Conservation (phyloP, 2,329 filamentous ascomycete genomes). For the Aspergillus chevalieri region DNA sequence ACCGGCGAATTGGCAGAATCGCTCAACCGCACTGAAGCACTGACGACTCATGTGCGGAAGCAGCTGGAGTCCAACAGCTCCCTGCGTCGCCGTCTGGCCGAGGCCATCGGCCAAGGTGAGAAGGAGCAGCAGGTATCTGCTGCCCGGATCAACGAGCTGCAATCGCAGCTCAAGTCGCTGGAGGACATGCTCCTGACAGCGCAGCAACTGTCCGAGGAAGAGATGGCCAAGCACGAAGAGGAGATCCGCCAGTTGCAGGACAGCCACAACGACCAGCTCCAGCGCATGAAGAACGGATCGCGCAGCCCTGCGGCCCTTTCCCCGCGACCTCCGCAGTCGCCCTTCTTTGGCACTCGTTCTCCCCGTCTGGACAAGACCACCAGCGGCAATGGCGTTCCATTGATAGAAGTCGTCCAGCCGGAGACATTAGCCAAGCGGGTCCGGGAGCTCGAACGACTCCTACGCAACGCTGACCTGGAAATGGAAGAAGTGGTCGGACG, state of each 20-base stretch:
- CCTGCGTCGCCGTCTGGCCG: constrained; percentile 68
- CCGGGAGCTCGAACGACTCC: constrained; percentile 74
- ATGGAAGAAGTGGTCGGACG: constrained; percentile 78
- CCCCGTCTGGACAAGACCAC: constrained; percentile 57
- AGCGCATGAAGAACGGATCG: constrained; percentile 57
- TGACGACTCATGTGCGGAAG: constrained; percentile 70
- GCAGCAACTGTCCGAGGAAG: constrained; percentile 80
- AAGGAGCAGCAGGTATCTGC: constrained; percentile 74
- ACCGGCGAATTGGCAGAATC: constrained; percentile 66
- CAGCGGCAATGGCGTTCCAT: constrained; percentile 53
- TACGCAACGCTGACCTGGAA: constrained; percentile 68
- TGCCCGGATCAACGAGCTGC: constrained; percentile 74
- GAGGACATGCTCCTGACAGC: constrained; percentile 79
- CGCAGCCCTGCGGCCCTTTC: constrained; percentile 43
- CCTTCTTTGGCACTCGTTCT: constrained; percentile 54
- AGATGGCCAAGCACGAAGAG: constrained; percentile 75
- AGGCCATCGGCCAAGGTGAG: constrained; percentile 78
- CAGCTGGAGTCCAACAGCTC: constrained; percentile 73
- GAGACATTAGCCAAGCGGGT: constrained; percentile 71
- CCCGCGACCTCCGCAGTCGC: constrained; percentile 56
- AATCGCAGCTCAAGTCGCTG: constrained; percentile 69
- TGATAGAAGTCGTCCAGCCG: constrained; percentile 67
- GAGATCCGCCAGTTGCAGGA: constrained; percentile 72
- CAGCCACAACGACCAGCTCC: constrained; percentile 68
- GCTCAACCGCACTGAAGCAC: constrained; percentile 69